A percentile compares a stretch with the other conserved stretches of the same genome.
phyloP scores from a whole-genome alignment of 2,329 filamentous ascomycete species.

The Furcasterigmium sp. region DNA sequence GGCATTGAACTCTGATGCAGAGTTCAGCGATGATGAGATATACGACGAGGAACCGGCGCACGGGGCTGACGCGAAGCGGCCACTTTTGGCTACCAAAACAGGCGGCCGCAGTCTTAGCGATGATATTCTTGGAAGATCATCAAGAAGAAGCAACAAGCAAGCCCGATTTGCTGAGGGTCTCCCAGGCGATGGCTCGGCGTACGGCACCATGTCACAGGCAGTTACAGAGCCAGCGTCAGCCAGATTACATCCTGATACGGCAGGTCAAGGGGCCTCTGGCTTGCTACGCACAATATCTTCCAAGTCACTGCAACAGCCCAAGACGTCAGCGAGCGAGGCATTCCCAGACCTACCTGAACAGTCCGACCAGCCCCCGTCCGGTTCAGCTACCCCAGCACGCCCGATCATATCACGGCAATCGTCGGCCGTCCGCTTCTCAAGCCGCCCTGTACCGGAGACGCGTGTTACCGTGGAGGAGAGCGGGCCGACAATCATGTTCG shows the following conservation, averaged over 20 bases:
- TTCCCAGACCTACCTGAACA: neutral
- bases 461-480: constrained; percentile 60
- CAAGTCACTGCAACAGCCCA: neutral
- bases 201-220: constrained; percentile 15
- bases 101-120: constrained; percentile 11
- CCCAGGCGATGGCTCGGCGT: constrained; percentile 4
- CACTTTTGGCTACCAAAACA: constrained; percentile 11
- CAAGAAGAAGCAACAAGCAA: constrained; percentile 7
- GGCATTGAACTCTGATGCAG: constrained; percentile 26
- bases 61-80: constrained; percentile 9
- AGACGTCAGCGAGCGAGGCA: neutral
- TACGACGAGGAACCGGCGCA: constrained; percentile 18
- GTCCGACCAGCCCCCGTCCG: constrained; percentile 1
- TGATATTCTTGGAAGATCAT: constrained; percentile 5
- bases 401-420: constrained; percentile 48
- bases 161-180: neutral
- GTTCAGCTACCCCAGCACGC: constrained; percentile 21
- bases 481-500: constrained; percentile 73
- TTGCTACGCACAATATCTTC: neutral
- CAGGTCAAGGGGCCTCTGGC: neutral
- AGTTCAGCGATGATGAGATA: constrained; percentile 24
- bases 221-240: neutral
- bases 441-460: constrained; percentile 66
- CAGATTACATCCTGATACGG: neutral
- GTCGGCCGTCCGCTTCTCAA: constrained; percentile 61